Conservation (phyloP, 257 asterid species). For the Marsdenia floribunda region DNA sequence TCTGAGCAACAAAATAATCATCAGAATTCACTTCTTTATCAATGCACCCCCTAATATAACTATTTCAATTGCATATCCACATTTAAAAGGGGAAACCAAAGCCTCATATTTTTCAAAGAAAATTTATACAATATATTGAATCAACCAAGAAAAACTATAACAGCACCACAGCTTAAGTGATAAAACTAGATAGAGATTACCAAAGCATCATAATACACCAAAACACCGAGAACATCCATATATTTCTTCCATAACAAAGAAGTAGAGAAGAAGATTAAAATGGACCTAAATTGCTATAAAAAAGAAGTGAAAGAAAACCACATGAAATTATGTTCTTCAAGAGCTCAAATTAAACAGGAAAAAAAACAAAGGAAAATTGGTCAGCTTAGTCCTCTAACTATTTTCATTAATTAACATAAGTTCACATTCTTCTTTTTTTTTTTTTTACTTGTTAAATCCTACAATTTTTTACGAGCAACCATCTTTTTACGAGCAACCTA, state of each 20-base stretch:
- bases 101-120: not conserved
- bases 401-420: too few relatives aligned
- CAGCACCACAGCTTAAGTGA: not conserved
- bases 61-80: not conserved
- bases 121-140: not conserved
- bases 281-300: not conserved
- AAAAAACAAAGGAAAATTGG: too few relatives aligned
- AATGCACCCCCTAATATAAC: not conserved
- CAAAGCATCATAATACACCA: not conserved
- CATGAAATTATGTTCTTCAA: not conserved
- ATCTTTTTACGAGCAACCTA: too few relatives aligned
- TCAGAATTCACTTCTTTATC: not conserved
- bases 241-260: not conserved
- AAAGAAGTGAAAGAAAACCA: not conserved
- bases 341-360: not conserved
- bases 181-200: not conserved
- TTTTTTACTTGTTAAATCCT: too few relatives aligned
- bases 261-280: not conserved
- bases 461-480: too few relatives aligned
- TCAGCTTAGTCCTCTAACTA: too few relatives aligned
- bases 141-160: not conserved
- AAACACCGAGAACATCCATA: not conserved
- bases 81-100: not conserved
- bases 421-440: too few relatives aligned
- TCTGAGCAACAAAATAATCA: constrained; percentile 41